Evolutionary conservation across 768 basidiomycete species (phyloP).

Genomic region (Termitomyces bulborhizus): DNA sequence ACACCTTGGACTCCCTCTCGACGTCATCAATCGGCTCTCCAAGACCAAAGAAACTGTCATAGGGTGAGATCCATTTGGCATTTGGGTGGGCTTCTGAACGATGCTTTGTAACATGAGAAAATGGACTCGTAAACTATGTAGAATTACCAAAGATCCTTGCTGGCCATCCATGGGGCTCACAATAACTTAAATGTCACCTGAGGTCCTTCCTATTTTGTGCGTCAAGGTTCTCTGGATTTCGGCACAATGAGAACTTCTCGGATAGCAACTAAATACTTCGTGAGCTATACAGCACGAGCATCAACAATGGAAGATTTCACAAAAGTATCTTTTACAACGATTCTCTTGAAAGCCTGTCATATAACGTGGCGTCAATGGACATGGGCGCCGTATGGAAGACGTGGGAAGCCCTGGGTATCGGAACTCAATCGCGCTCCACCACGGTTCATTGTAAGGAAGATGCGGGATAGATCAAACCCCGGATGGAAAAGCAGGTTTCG

Average conservation of each 20-base stretch:
- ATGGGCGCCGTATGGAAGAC: not conserved
- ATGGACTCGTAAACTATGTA: not conserved
- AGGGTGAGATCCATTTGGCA: constrained; percentile 9
- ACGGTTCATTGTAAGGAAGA: not conserved
- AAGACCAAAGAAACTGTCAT: constrained; percentile 36
- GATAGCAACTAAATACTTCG: not conserved
- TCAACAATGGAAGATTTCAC: not conserved
- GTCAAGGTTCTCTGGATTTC: not conserved
- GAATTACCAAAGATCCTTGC: not conserved
- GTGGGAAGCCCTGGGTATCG: not conserved
- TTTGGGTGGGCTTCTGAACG: not conserved
- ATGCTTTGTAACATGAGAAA: not conserved
- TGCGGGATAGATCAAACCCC: not conserved
- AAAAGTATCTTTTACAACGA: not conserved
- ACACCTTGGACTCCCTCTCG: constrained; percentile 9
- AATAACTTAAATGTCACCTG: not conserved
- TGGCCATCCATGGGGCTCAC: not conserved
- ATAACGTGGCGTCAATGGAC: not conserved
- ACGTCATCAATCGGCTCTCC: constrained; percentile 24
- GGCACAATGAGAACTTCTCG: not conserved
- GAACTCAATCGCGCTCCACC: not conserved
- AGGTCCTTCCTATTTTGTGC: not conserved
- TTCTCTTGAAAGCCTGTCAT: not conserved
- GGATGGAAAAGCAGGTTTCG: not conserved
- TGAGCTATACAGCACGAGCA: not conserved